Percentiles rank a stretch among this genome's conserved stretches.
Evolutionary conservation across 495 filamentous ascomycete species (phyloP).

Genomic region (Pseudoneurospora amorphoporcata): DNA sequence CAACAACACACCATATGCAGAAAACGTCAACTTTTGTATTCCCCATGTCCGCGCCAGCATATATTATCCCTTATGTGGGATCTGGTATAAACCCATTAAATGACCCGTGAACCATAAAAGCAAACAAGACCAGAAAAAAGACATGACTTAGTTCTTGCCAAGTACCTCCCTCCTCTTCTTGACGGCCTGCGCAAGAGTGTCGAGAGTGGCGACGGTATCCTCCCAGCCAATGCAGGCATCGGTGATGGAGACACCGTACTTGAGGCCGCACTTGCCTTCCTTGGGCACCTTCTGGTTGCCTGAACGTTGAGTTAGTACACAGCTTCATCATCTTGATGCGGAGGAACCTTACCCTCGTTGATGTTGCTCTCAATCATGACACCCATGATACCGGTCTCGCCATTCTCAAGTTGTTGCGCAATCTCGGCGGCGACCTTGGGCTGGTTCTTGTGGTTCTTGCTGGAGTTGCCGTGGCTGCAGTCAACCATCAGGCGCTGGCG

Average conservation of each 20-base stretch:
- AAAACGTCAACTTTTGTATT: not conserved
- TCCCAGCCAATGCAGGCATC: slow-evolving; percentile 96
- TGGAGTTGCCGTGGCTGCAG: slow-evolving; percentile 93
- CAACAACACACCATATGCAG: not conserved
- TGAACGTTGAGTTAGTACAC: slow-evolving; percentile 21
- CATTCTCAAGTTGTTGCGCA: slow-evolving; percentile 73
- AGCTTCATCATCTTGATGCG: not conserved
- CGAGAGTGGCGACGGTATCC: slow-evolving; percentile 76
- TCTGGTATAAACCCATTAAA: not conserved
- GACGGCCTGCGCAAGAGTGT: slow-evolving; percentile 72
- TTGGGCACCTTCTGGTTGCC: slow-evolving; percentile 84
- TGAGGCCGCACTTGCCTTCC: slow-evolving; percentile 79
- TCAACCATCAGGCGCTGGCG: slow-evolving; percentile 86
- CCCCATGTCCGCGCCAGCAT: not conserved
- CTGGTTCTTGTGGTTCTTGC: slow-evolving; percentile 95
- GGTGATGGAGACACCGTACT: slow-evolving; percentile 95
- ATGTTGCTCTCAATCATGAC: slow-evolving; percentile 99
- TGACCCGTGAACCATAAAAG: not conserved
- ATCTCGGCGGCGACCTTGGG: slow-evolving; percentile 81
- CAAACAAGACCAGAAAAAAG: not conserved
- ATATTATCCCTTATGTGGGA: not conserved
- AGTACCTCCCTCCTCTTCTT: slow-evolving; percentile 48
- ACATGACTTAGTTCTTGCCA: slow-evolving; percentile 6
- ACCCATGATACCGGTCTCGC: slow-evolving; percentile 86
- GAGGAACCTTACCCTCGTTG: slow-evolving; percentile 58